Conservation (phyloP, 352 stramenopile species). For the Globisporangium splendens region DNA sequence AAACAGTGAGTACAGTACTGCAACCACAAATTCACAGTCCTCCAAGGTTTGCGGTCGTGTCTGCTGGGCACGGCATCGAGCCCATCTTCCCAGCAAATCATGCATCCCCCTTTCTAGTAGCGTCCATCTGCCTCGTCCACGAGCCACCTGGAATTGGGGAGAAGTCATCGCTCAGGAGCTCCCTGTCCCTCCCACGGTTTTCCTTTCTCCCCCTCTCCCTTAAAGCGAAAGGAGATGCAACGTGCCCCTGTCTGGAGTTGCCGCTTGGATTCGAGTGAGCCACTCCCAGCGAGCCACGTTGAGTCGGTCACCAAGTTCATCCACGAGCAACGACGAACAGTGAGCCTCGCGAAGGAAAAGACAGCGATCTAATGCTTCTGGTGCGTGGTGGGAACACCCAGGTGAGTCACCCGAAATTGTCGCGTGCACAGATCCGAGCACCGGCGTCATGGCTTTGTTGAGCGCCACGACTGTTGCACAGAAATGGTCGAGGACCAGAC, state of each 20-base stretch:
- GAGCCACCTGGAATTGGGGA: neutral
- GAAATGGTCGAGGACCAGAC: neutral
- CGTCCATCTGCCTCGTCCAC: no score
- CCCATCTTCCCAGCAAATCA: no score
- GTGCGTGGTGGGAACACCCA: neutral
- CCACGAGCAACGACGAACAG: no score
- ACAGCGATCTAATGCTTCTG: neutral
- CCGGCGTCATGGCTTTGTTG: neutral
- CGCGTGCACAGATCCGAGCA: conserved; percentile 1
- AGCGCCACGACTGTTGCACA: neutral
- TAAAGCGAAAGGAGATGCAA: no score
- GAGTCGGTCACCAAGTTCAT: conserved; percentile 6
- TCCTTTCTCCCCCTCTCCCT: no score
- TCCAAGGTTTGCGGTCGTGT: neutral
- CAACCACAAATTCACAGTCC: neutral
- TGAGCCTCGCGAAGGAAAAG: neutral
- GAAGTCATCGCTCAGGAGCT: neutral
- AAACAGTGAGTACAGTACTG: conserved; percentile 6
- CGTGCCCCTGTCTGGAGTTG: no score
- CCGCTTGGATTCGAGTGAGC: conserved; percentile 2
- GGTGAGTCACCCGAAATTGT: conserved; percentile 2
- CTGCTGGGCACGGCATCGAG: neutral
- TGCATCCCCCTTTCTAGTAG: no score
- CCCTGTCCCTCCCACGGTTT: neutral
- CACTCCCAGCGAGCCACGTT: conserved; percentile 2